phyloP scores from a whole-genome alignment of 2,329 filamentous ascomycete species.

The Gyromitra esculenta region DNA sequence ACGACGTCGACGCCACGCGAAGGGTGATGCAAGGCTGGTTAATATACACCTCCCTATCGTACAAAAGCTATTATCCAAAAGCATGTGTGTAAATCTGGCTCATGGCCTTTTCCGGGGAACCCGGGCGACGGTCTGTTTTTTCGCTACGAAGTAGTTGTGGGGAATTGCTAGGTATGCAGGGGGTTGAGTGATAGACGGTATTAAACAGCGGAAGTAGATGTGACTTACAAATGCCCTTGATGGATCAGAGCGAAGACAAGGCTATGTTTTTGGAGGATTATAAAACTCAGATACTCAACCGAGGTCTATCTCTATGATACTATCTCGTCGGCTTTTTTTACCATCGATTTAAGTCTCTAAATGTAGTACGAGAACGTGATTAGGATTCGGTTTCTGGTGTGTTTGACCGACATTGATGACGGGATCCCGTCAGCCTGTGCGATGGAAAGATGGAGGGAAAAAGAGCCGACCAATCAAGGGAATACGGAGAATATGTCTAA shows the following conservation, averaged over 20 bases:
- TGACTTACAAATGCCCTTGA: constrained; percentile 10
- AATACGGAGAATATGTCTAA: constrained; percentile 33
- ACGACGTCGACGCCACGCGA: constrained; percentile 32
- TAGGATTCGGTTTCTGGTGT: constrained; percentile 4
- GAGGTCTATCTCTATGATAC: constrained; percentile 4
- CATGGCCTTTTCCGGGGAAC: constrained; percentile 48
- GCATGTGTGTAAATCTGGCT: constrained; percentile 40
- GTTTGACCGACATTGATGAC: constrained; percentile 20
- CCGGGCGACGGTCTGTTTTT: not conserved
- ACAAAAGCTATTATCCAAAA: constrained; percentile 15
- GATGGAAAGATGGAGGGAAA: constrained; percentile 25
- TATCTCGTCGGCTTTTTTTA: constrained; percentile 4
- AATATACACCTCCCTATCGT: not conserved
- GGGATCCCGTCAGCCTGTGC: constrained; percentile 20
- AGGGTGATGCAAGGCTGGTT: not conserved
- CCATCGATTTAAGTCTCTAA: not conserved
- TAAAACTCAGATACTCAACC: constrained; percentile 3
- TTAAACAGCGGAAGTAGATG: constrained; percentile 2
- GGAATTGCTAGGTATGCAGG: constrained; percentile 23
- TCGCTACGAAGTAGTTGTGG: not conserved
- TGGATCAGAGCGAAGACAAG: not conserved
- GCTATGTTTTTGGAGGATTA: not conserved
- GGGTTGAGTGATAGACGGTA: constrained; percentile 26
- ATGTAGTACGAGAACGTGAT: not conserved
- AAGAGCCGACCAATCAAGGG: constrained; percentile 19